A percentile compares a stretch with the other conserved stretches of the same genome.
These are phyloP conservation scores for Podospora pseudocomata DNA, from an alignment of 495 filamentous ascomycete species.

Conservation along the genomic window DNA sequence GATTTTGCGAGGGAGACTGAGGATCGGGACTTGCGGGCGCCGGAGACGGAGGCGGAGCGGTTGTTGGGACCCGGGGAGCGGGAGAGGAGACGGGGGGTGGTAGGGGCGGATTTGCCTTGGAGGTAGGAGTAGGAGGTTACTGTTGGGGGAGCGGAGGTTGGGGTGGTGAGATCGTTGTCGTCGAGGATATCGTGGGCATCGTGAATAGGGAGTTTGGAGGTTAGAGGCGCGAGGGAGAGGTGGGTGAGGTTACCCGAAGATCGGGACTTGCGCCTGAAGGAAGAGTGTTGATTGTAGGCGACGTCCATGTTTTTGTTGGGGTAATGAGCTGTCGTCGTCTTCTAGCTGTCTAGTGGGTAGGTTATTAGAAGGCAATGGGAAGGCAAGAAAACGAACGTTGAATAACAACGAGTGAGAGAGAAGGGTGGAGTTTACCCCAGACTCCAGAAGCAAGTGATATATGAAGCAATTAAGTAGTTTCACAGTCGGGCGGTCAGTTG, in stretches of 20 bases:
- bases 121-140: constrained; percentile 53
- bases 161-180: constrained; percentile 31
- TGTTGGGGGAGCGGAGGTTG: constrained; percentile 16
- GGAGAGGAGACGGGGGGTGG: constrained; percentile 55
- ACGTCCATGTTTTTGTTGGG: constrained; percentile 41
- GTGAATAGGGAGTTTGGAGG: constrained; percentile 58
- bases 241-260: constrained; percentile 48
- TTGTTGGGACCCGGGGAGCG: constrained; percentile 46
- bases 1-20: constrained; percentile 33
- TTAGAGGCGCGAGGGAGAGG: constrained; percentile 62
- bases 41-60: constrained; percentile 29
- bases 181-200: constrained; percentile 51
- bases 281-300: constrained; percentile 50
- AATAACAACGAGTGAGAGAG: constrained; percentile 1
- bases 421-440: constrained; percentile 5
- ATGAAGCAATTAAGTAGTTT: constrained; percentile 6
- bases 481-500: background rate
- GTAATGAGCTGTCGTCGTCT: background rate
- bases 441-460: background rate
- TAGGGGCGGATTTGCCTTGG: constrained; percentile 52
- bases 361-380: background rate
- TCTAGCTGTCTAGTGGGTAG: background rate
- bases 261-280: constrained; percentile 44
- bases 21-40: background rate
- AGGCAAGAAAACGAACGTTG: background rate